phyloP scores from a whole-genome alignment of 768 basidiomycete species.

The Galerina sulciceps region DNA sequence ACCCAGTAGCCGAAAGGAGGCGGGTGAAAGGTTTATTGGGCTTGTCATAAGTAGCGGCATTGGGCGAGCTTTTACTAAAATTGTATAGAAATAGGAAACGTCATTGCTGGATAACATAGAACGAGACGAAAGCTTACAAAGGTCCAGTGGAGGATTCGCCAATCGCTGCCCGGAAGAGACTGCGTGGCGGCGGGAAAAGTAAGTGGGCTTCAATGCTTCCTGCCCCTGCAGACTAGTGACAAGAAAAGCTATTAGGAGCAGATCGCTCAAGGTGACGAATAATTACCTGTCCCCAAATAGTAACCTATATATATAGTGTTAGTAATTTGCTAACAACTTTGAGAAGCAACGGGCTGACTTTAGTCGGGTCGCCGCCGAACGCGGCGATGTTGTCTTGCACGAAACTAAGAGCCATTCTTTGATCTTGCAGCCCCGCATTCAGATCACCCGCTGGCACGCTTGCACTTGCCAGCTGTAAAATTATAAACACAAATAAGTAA shows the following conservation, averaged over 20 bases:
- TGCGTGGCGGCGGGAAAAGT: conserved; percentile 39
- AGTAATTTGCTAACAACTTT: neutral
- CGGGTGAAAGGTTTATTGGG: conserved; percentile 54
- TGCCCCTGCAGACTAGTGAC: conserved; percentile 47
- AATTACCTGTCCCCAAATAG: conserved; percentile 51
- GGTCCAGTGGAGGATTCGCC: conserved; percentile 58
- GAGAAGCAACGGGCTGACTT: conserved; percentile 33
- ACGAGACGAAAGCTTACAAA: conserved; percentile 40
- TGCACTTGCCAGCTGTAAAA: conserved; percentile 47
- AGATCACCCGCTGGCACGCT: conserved; percentile 50
- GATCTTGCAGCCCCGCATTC: conserved; percentile 66
- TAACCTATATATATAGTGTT: conserved; percentile 41
- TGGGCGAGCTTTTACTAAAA: conserved; percentile 54
- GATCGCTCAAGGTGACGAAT: no score
- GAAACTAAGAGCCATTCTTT: conserved; percentile 60
- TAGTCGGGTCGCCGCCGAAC: conserved; percentile 67
- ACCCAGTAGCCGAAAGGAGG: conserved; percentile 50
- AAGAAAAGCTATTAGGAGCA: no score
- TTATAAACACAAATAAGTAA: neutral
- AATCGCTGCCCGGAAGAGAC: conserved; percentile 56
- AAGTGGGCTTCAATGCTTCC: conserved; percentile 54
- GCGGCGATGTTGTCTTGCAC: conserved; percentile 64
- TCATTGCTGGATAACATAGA: neutral
- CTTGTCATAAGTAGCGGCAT: conserved; percentile 49
- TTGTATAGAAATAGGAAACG: neutral